Conservation (phyloP, 176 grass and related monocot genomes). For the Paspalum notatum region DNA sequence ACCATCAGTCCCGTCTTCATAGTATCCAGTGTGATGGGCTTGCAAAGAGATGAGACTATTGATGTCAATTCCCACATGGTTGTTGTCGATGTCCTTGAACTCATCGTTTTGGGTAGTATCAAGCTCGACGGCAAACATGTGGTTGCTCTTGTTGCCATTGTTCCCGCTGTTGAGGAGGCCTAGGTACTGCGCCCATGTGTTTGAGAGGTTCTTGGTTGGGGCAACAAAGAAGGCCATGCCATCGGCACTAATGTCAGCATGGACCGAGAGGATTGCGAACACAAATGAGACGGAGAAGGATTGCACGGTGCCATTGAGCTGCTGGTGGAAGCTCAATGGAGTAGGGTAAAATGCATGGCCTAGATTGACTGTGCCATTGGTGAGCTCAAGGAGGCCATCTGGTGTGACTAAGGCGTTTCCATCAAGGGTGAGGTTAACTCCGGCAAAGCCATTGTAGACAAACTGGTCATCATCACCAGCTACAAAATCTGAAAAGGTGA, state of each 20-base stretch:
- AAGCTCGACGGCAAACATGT: conserved; percentile 46
- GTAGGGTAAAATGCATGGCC: conserved; percentile 54
- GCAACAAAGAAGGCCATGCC: conserved; percentile 56
- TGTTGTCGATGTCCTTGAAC: conserved; percentile 46
- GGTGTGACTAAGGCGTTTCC: conserved; percentile 43
- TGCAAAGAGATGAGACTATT: conserved; percentile 28
- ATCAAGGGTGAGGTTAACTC: conserved; percentile 42
- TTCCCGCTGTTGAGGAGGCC: conserved; percentile 47
- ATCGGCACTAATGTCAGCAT: conserved; percentile 36
- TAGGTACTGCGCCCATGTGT: conserved; percentile 40
- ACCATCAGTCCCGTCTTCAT: neutral
- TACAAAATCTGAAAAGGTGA: neutral
- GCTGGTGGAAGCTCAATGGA: conserved; percentile 19
- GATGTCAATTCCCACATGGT: conserved; percentile 43
- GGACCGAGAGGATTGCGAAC: conserved; percentile 40
- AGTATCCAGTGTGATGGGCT: conserved; percentile 32
- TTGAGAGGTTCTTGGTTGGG: conserved; percentile 45
- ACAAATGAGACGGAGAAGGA: conserved; percentile 51
- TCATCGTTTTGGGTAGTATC: conserved; percentile 46
- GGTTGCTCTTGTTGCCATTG: conserved; percentile 41
- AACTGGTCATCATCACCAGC: neutral
- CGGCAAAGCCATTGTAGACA: conserved; percentile 47
- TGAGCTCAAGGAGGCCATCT: conserved; percentile 43
- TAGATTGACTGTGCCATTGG: conserved; percentile 37
- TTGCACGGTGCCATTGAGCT: conserved; percentile 6